Percentiles rank a stretch among this genome's conserved stretches.
These are phyloP conservation scores for Alternaria postmessia DNA, from an alignment of 2,329 filamentous ascomycete species.

Conservation along the genomic window DNA sequence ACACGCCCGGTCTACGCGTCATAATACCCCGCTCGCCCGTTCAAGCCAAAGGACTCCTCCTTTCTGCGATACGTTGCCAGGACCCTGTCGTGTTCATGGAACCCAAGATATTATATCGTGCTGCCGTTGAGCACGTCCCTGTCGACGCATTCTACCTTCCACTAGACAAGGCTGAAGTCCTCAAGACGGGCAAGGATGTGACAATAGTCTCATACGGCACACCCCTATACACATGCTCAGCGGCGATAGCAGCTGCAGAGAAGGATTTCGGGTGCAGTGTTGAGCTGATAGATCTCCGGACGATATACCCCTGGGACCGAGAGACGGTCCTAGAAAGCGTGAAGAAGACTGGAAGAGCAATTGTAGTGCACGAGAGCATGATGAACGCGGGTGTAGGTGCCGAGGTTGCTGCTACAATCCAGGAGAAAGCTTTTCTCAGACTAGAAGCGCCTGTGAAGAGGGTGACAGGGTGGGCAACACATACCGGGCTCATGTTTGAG, in stretches of 20 bases:
- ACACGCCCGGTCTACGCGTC: slow-evolving; percentile 84
- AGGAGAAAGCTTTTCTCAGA: slow-evolving; percentile 83
- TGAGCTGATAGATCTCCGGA: slow-evolving; percentile 87
- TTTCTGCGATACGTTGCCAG: slow-evolving; percentile 77
- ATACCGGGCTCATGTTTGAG: slow-evolving; percentile 81
- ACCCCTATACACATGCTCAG: slow-evolving; percentile 82
- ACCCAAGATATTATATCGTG: slow-evolving; percentile 90
- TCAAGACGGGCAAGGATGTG: slow-evolving; percentile 81
- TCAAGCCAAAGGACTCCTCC: slow-evolving; percentile 86
- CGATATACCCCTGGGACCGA: slow-evolving; percentile 91
- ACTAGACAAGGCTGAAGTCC: slow-evolving; percentile 82
- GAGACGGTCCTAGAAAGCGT: slow-evolving; percentile 82
- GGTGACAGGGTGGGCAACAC: slow-evolving; percentile 89
- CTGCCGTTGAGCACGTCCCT: slow-evolving; percentile 90
- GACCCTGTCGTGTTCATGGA: slow-evolving; percentile 95
- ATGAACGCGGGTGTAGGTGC: slow-evolving; percentile 88
- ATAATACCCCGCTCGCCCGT: slow-evolving; percentile 85
- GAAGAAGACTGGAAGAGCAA: slow-evolving; percentile 82
- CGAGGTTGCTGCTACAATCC: slow-evolving; percentile 86
- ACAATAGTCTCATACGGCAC: slow-evolving; percentile 91
- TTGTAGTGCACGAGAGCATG: slow-evolving; percentile 94
- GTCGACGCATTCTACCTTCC: slow-evolving; percentile 82
- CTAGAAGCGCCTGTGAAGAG: slow-evolving; percentile 86
- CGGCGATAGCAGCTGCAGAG: slow-evolving; percentile 78
- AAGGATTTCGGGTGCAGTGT: slow-evolving; percentile 78